Percentiles rank a stretch among this genome's conserved stretches.
Conservation (phyloP, 2,329 filamentous ascomycete species). For the Ophiostoma novo-ulmi region DNA sequence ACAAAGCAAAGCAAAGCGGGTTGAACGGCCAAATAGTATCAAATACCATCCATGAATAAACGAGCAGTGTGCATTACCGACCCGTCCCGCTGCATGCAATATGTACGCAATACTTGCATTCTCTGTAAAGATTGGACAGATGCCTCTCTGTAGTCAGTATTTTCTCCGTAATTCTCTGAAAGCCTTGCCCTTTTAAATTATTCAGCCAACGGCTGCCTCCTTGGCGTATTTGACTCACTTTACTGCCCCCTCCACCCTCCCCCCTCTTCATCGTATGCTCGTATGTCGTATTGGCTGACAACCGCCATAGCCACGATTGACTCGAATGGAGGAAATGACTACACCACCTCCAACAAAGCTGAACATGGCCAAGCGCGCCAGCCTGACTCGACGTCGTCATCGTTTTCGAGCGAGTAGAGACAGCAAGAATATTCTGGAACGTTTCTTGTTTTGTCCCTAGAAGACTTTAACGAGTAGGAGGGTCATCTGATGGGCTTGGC, state of each 20-base stretch:
- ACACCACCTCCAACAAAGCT: not conserved
- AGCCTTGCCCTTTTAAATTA: not conserved
- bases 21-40: not conserved
- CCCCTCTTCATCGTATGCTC: not conserved
- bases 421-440: not conserved
- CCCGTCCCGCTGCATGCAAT: not conserved
- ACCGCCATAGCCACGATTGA: constrained; percentile 8
- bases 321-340: constrained; percentile 27
- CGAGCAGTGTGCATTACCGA: not conserved
- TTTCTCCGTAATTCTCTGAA: no score
- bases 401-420: not conserved
- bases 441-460: not conserved
- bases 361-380: not conserved
- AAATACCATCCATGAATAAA: not conserved
- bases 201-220: not conserved
- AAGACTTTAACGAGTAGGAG: not conserved
- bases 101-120: not conserved
- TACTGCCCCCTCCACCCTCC: not conserved
- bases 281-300: constrained; percentile 13
- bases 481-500: not conserved
- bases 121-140: not conserved
- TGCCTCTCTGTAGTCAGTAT: not conserved
- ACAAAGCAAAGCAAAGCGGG: not conserved
- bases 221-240: not conserved
- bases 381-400: not conserved